Evolutionary conservation across 2,329 filamentous ascomycete species (phyloP).

Genomic region (Fusarium anthophilum): DNA sequence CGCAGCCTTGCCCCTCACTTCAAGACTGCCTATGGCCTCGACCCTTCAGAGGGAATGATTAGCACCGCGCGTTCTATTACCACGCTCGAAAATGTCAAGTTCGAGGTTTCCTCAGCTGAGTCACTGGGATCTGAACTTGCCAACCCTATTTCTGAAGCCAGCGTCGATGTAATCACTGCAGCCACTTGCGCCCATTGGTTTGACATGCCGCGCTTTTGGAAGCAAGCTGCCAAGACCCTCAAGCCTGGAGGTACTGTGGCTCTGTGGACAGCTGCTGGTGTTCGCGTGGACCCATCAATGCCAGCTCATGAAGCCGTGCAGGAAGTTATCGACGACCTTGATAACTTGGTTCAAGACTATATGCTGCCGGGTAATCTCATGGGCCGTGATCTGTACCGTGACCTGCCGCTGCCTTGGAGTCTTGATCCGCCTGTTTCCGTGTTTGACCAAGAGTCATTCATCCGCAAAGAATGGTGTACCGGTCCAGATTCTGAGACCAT

Average conservation of each 20-base stretch:
- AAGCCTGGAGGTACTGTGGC: background rate
- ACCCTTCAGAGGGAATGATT: slow-evolving; percentile 1
- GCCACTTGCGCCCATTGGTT: slow-evolving; percentile 4
- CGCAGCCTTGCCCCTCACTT: background rate
- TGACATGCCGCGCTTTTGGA: background rate
- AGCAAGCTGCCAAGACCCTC: background rate
- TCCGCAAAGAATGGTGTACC: background rate
- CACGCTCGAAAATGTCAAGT: background rate
- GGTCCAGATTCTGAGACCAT: background rate
- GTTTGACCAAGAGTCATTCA: background rate
- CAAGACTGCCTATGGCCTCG: background rate
- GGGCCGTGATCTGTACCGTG: background rate
- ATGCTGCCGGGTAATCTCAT: background rate
- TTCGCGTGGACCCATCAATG: background rate
- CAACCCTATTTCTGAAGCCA: background rate
- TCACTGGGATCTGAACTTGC: background rate
- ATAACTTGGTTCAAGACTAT: background rate
- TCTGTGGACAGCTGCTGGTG: background rate
- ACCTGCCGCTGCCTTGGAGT: background rate
- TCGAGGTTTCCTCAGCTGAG: background rate
- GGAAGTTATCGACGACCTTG: background rate
- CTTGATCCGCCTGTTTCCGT: background rate
- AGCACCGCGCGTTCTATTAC: background rate
- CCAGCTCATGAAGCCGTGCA: background rate
- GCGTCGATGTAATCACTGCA: background rate